phyloP scores from a whole-genome alignment of 2,329 filamentous ascomycete species.

The Stemphylium beticola region DNA sequence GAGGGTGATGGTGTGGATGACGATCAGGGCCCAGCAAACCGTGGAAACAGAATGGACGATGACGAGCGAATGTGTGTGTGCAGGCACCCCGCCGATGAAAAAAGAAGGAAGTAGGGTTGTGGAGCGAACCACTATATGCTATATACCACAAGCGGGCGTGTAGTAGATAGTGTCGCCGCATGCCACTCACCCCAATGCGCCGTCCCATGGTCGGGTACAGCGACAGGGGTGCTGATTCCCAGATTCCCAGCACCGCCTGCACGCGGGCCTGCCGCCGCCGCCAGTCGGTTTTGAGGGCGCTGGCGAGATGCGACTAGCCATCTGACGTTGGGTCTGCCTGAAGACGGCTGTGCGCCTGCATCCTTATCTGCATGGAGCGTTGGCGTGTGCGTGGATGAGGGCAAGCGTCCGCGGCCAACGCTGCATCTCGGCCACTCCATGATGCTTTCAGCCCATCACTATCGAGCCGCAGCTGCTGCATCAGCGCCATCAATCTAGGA shows the following conservation, averaged over 20 bases:
- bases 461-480: background rate
- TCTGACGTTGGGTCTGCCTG: slow-evolving; percentile 10
- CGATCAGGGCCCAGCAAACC: no score
- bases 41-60: no score
- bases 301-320: slow-evolving; percentile 8
- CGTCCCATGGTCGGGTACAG: slow-evolving; percentile 10
- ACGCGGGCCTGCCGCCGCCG: slow-evolving; percentile 15
- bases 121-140: slow-evolving; percentile 12
- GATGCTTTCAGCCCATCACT: background rate
- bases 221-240: slow-evolving; percentile 15
- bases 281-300: slow-evolving; percentile 7
- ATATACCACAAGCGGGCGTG: slow-evolving; percentile 6
- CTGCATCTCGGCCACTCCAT: slow-evolving; percentile 3
- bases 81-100: no score
- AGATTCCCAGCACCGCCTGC: slow-evolving; percentile 4
- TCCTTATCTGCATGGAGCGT: slow-evolving; percentile 14
- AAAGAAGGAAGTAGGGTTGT: no score
- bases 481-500: slow-evolving; percentile 8
- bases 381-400: background rate
- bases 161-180: slow-evolving; percentile 2
- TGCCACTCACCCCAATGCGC: background rate
- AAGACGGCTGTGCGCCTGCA: slow-evolving; percentile 14
- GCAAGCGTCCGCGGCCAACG: slow-evolving; percentile 2
- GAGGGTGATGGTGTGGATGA: no score
- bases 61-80: no score